phyloP scores from a whole-genome alignment of 352 stramenopile genomes.

The Phytophthora sojae region DNA sequence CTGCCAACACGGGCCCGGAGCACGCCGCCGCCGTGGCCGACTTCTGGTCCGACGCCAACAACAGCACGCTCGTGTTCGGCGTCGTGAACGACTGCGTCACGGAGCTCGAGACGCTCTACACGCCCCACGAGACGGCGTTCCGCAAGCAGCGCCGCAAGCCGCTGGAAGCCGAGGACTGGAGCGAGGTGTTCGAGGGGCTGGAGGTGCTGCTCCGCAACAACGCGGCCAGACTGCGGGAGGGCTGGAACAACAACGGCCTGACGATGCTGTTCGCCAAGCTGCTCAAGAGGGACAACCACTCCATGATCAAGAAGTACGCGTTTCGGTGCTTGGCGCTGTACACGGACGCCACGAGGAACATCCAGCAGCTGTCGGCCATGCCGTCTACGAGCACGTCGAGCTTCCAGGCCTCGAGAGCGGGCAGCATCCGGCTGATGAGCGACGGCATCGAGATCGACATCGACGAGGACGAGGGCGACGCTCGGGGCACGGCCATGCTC shows the following conservation, averaged over 20 bases:
- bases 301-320: slow-evolving; percentile 91
- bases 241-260: slow-evolving; percentile 86
- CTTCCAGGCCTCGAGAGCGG: slow-evolving; percentile 41
- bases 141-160: slow-evolving; percentile 83
- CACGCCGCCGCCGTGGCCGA: slow-evolving; percentile 62
- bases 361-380: slow-evolving; percentile 68
- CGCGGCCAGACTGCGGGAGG: slow-evolving; percentile 66
- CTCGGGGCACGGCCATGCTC: slow-evolving; percentile 47
- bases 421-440: slow-evolving; percentile 52
- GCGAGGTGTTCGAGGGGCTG: slow-evolving; percentile 87
- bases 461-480: slow-evolving; percentile 52
- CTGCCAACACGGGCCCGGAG: slow-evolving; percentile 40
- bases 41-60: slow-evolving; percentile 81
- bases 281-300: slow-evolving; percentile 86
- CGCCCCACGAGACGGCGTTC: slow-evolving; percentile 84
- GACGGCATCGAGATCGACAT: slow-evolving; percentile 55
- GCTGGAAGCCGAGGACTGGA: slow-evolving; percentile 89
- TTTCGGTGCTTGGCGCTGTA: slow-evolving; percentile 88
- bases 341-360: slow-evolving; percentile 76
- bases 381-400: slow-evolving; percentile 45
- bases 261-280: slow-evolving; percentile 88
- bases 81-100: slow-evolving; percentile 85
- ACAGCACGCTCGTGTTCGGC: slow-evolving; percentile 75
- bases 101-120: slow-evolving; percentile 86
- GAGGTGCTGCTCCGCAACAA: slow-evolving; percentile 87